Conservation (phyloP, 345 rosid species). For the Populus deltoides region DNA sequence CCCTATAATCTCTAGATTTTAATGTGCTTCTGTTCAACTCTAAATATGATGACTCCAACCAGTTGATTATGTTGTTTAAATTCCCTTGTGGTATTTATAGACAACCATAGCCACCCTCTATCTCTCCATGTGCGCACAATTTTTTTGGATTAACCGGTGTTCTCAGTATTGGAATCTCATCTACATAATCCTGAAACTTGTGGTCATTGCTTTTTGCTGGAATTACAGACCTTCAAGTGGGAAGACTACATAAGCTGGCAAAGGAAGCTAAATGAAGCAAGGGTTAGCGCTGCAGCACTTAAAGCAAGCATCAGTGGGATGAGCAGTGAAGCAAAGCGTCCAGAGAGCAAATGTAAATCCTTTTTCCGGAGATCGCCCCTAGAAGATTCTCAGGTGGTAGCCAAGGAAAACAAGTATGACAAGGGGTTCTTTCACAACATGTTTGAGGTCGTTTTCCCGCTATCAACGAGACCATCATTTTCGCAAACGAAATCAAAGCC, state of each 20-base stretch:
- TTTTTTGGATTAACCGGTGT: too few species aligned
- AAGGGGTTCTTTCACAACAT: slow-evolving; percentile 56
- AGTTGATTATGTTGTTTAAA: background rate
- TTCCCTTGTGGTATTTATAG: background rate
- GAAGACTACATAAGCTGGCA: slow-evolving; percentile 75
- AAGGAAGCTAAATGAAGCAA: slow-evolving; percentile 76
- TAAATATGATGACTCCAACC: background rate
- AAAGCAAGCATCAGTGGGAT: slow-evolving; percentile 49
- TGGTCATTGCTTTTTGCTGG: background rate
- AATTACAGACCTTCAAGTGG: slow-evolving; percentile 82
- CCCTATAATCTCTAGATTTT: too few species aligned
- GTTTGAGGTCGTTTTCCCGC: too few species aligned
- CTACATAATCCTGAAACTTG: background rate
- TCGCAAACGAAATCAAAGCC: too few species aligned
- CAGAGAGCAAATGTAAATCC: slow-evolving; percentile 51
- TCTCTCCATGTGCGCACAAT: too few species aligned
- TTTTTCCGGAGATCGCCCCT: slow-evolving; percentile 57
- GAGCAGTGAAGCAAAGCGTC: slow-evolving; percentile 41
- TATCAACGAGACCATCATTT: too few species aligned
- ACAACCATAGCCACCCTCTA: too few species aligned
- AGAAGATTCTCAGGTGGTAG: slow-evolving; percentile 38
- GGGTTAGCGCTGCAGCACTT: slow-evolving; percentile 56
- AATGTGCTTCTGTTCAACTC: background rate
- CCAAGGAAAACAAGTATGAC: slow-evolving; percentile 54
- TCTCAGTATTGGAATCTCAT: too few species aligned